Conservation (phyloP, 1,284 basidiomycete species). For the Ceraceosorus guamensis region DNA sequence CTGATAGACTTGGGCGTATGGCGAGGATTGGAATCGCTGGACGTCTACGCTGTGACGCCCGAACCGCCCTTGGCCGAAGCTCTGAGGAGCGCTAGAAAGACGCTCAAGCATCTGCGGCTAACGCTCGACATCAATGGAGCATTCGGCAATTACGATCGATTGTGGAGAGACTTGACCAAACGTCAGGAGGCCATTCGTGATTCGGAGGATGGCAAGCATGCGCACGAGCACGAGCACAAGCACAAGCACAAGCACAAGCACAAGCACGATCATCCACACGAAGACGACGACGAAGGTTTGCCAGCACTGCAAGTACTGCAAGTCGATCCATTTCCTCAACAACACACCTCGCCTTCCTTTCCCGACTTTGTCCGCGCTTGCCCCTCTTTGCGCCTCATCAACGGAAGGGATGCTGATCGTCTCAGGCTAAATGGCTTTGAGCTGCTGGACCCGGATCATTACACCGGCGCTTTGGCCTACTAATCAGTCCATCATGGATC, state of each 20-base stretch:
- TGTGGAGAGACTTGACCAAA: slow-evolving; percentile 7
- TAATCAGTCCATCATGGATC: not conserved
- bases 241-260: not conserved
- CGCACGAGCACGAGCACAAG: no score
- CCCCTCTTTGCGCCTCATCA: slow-evolving; percentile 3
- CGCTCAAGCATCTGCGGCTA: slow-evolving; percentile 5
- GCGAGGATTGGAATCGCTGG: slow-evolving; percentile 3
- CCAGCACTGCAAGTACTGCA: slow-evolving; percentile 3
- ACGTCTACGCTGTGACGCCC: slow-evolving; percentile 15
- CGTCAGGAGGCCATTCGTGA: not conserved
- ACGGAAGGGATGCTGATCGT: slow-evolving; percentile 1
- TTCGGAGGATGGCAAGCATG: not conserved
- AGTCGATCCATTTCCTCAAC: slow-evolving; percentile 13
- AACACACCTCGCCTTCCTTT: slow-evolving; percentile 15
- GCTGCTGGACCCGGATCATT: slow-evolving; percentile 2
- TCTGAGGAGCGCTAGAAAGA: not conserved
- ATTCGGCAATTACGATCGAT: slow-evolving; percentile 12
- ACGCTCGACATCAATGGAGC: slow-evolving; percentile 9
- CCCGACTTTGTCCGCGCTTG: slow-evolving; percentile 7
- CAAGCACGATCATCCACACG: not conserved
- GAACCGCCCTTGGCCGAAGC: slow-evolving; percentile 10
- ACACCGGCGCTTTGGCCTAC: not conserved
- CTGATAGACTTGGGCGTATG: slow-evolving; percentile 13
- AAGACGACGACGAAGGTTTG: not conserved
- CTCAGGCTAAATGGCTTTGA: not conserved